Evolutionary conservation across 2,329 filamentous ascomycete species (phyloP).

Genomic region (Aspergillus pseudoterreus): DNA sequence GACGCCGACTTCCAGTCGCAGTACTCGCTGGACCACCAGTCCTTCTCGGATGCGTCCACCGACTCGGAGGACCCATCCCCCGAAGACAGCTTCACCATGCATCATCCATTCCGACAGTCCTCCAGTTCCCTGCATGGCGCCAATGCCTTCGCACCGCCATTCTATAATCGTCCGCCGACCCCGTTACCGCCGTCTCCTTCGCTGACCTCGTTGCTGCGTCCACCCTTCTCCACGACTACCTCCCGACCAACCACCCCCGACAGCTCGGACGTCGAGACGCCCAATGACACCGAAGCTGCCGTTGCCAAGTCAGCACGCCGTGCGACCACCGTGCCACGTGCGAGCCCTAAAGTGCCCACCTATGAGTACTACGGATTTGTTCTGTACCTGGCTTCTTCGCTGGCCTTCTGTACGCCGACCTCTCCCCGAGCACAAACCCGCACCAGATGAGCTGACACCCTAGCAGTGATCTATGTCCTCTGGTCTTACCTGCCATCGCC

Average conservation of each 20-base stretch:
- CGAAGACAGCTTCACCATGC: conserved; percentile 28
- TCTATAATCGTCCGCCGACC: conserved; percentile 95
- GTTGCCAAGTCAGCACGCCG: conserved; percentile 59
- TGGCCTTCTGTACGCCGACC: conserved; percentile 66
- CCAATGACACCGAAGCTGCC: conserved; percentile 57
- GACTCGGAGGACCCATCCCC: conserved; percentile 30
- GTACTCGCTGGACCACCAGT: conserved; percentile 39
- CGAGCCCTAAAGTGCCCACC: conserved; percentile 90
- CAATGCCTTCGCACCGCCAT: conserved; percentile 69
- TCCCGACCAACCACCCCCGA: conserved; percentile 93
- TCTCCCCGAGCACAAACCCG: not conserved
- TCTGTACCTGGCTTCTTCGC: conserved; percentile 82
- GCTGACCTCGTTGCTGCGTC: conserved; percentile 82
- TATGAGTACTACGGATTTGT: conserved; percentile 99
- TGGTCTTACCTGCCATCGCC: conserved; percentile 93
- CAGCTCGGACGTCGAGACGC: conserved; percentile 76
- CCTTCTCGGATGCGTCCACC: conserved; percentile 31
- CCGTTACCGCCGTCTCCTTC: conserved; percentile 90
- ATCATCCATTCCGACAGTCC: conserved; percentile 39
- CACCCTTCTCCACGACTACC: conserved; percentile 61
- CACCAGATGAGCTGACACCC: conserved; percentile 3
- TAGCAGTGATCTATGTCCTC: conserved; percentile 57
- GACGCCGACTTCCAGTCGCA: conserved; percentile 46
- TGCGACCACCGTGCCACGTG: conserved; percentile 69
- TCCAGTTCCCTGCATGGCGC: conserved; percentile 39